Base-by-base conservation (phyloP, 2,329 filamentous ascomycete species). In the Xylariomycetidae sp. region DNA sequence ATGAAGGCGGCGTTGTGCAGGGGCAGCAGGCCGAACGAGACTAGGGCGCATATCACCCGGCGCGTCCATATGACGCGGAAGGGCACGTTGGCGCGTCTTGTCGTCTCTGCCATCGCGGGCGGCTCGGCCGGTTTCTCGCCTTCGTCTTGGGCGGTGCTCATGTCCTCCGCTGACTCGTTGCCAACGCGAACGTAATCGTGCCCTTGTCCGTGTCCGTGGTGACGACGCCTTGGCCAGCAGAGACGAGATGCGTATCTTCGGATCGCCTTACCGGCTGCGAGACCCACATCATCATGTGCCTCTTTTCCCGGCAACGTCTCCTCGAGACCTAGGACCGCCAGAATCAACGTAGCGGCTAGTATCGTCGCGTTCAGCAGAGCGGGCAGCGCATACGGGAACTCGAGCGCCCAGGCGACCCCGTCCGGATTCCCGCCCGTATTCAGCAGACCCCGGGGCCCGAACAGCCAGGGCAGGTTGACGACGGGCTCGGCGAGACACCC, bases 1-100 rank as follows among this genome's bases (percentile, higher is more conserved):
- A 77, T 74, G 58, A 82, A 82, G 14, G 77, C 72, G 36, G 70
- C 73, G 53, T 80, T 74, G 57, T 82, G 79, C 40, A 81, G 68
- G 29, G 77, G 74, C 23, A 82, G 69, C 27, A 82, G 48, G 4
- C 53, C 58, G 25, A 61, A 59, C 6, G 57, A 57, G 11, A 62
- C 46, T 14, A 61, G 44, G 2, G 59, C 53, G 3, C 53, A 57
- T 6, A 59, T 25, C 8, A 63, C 59, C 9, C 46, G 46, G n/a
- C 45, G 46, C 9, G 61, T 58, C 35, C 52, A 52, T 29, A 50
- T 51, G 20, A 31, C 34, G 17, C 39, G 44, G 30, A 50, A 53
- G 4, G 45, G 33, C 23, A 45, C 23, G 11, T 31, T 27, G 15
- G 31, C 19, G 16, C 19, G 8, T 22, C 15, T 31, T 15, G 7